Percentiles rank a stretch among this genome's conserved stretches.
These are phyloP conservation scores for Calonectria honghensis DNA, from an alignment of 2,329 filamentous ascomycete species.

Conservation along the genomic window DNA sequence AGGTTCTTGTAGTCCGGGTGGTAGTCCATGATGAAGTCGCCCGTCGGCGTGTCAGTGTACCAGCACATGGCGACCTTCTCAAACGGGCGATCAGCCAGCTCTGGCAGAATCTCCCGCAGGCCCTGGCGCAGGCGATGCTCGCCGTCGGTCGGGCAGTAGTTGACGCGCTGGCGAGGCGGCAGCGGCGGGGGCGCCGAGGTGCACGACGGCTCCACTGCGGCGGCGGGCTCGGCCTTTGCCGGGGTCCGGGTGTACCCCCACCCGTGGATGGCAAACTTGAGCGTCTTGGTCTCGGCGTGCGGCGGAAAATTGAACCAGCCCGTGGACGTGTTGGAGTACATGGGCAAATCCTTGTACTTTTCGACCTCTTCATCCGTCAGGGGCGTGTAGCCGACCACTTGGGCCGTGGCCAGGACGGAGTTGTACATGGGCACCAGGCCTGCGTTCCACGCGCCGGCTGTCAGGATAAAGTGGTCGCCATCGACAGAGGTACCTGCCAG, in stretches of 20 bases:
- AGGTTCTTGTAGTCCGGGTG: conserved; percentile 49
- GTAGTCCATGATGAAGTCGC: conserved; percentile 51
- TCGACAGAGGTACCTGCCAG: background rate
- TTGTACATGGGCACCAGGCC: conserved; percentile 21
- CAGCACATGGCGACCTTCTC: conserved; percentile 43
- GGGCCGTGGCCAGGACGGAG: background rate
- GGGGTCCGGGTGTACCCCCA: conserved; percentile 7
- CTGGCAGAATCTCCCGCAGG: conserved; percentile 32
- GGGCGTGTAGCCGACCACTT: conserved; percentile 11
- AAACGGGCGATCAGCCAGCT: conserved; percentile 43
- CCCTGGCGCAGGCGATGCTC: conserved; percentile 1
- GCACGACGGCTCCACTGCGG: conserved; percentile 10
- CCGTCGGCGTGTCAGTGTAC: conserved; percentile 49
- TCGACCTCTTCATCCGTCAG: conserved; percentile 43
- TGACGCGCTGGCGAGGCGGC: conserved; percentile 8
- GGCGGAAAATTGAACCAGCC: conserved; percentile 53
- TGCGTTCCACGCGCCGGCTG: background rate
- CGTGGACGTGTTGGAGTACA: conserved; percentile 47
- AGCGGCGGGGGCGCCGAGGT: background rate
- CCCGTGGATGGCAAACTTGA: conserved; percentile 43
- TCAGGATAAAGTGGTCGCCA: conserved; percentile 5
- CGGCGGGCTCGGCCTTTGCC: background rate
- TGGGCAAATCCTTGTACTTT: conserved; percentile 44
- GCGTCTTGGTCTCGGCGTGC: conserved; percentile 43
- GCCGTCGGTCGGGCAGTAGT: conserved; percentile 12